These are phyloP conservation scores for Paramecium tetraurelia DNA, from an alignment of 73 alveolate genomes.

Conservation along the genomic window DNA sequence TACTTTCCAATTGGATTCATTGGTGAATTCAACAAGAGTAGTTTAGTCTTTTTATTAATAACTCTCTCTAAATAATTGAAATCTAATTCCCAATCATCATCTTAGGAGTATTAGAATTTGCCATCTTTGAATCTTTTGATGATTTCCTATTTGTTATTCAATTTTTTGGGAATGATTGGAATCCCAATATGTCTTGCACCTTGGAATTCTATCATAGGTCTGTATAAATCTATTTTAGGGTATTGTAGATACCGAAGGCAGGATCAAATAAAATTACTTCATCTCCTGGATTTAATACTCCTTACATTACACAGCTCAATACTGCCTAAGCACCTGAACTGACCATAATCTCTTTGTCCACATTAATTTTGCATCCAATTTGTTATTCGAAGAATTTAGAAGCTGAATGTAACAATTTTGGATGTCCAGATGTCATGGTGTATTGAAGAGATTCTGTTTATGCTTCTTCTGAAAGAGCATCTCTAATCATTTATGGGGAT, in stretches of 20 bases:
- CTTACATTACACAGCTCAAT: background rate
- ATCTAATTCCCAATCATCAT: conserved; percentile 73
- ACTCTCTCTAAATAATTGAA: conserved; percentile 69
- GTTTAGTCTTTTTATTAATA: conserved; percentile 72
- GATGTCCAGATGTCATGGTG: conserved; percentile 50
- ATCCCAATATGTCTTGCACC: conserved; percentile 50
- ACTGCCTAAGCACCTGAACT: conserved; percentile 56
- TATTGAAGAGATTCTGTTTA: conserved; percentile 40
- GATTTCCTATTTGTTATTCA: conserved; percentile 5
- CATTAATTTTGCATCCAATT: conserved; percentile 2
- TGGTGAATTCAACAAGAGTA: conserved; percentile 77
- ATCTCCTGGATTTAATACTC: conserved; percentile 55
- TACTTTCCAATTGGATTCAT: conserved; percentile 90
- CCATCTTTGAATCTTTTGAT: conserved; percentile 28
- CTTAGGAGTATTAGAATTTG: background rate
- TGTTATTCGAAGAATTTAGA: conserved; percentile 23
- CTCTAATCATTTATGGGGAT: conserved; percentile 51
- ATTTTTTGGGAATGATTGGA: conserved; percentile 41
- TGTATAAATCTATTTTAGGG: conserved; percentile 27
- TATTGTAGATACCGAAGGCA: conserved; percentile 1
- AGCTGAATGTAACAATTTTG: conserved; percentile 32
- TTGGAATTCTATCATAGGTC: conserved; percentile 49
- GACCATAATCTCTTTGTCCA: conserved; percentile 33
- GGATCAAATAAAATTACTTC: conserved; percentile 58
- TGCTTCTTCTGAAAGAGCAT: conserved; percentile 38